Conservation (phyloP, 345 rosid genomes). For the Corchorus olitorius region DNA sequence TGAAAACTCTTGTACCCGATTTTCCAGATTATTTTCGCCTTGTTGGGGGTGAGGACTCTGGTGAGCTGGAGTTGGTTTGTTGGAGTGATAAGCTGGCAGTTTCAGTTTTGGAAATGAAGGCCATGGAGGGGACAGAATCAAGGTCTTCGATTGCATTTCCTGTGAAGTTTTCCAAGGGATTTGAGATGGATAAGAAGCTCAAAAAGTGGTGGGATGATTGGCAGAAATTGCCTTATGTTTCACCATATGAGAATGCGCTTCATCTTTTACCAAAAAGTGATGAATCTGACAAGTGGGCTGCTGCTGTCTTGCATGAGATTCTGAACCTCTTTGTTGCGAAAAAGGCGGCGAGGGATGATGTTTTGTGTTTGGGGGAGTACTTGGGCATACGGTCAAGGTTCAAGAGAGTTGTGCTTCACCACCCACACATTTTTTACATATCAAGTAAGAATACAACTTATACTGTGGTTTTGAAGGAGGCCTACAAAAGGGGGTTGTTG, state of each 20-base stretch:
- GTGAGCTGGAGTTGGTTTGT: constrained; percentile 75
- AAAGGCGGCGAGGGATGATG: constrained; percentile 64
- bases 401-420: constrained; percentile 78
- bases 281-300: constrained; percentile 84
- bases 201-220: constrained; percentile 78
- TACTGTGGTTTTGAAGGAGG: constrained; percentile 82
- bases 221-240: constrained; percentile 85
- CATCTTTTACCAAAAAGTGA: constrained; percentile 60
- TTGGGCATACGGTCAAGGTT: constrained; percentile 81
- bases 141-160: constrained; percentile 50
- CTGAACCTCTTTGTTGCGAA: constrained; percentile 71
- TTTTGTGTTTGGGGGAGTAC: constrained; percentile 67
- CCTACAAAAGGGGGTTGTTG: constrained; percentile 69
- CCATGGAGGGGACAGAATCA: constrained; percentile 29
- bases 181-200: constrained; percentile 71
- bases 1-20: constrained; percentile 55
- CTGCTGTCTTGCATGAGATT: constrained; percentile 74
- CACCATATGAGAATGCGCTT: constrained; percentile 72
- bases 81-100: constrained; percentile 68
- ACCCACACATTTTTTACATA: constrained; percentile 74
- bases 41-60: constrained; percentile 24
- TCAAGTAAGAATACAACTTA: constrained; percentile 66
- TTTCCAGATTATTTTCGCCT: constrained; percentile 86
- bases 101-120: constrained; percentile 66
- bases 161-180: constrained; percentile 59